Conservation (phyloP, 805 yeast genomes). For the Isabelozyma pseudorhagii region DNA sequence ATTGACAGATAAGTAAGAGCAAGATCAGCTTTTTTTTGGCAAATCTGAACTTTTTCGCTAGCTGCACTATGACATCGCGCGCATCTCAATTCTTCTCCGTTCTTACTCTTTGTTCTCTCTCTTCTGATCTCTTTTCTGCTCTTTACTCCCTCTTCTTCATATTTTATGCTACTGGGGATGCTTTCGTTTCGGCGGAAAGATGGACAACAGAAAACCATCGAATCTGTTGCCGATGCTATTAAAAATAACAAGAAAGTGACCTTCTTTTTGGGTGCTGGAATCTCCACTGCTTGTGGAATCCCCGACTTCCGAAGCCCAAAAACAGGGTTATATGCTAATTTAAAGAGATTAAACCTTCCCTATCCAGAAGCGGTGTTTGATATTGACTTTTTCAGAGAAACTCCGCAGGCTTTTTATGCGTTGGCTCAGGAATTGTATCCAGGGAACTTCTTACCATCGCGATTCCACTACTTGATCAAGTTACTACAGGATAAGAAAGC, state of each 20-base stretch:
- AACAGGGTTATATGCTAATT: conserved; percentile 83
- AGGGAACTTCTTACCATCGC: conserved; percentile 79
- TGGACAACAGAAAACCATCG: conserved; percentile 11
- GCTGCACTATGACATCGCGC: neutral
- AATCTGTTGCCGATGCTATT: conserved; percentile 30
- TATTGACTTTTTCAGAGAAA: conserved; percentile 69
- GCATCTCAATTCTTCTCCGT: no score
- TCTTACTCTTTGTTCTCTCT: no score
- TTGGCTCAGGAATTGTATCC: conserved; percentile 86
- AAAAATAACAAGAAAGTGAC: conserved; percentile 45
- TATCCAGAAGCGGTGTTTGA: conserved; percentile 96
- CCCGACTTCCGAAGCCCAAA: conserved; percentile 93
- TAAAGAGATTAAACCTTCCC: conserved; percentile 71
- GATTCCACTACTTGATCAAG: conserved; percentile 71
- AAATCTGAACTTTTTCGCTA: neutral
- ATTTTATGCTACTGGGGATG: neutral
- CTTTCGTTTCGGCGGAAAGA: neutral
- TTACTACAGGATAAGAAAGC: conserved; percentile 61
- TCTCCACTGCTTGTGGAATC: conserved; percentile 89
- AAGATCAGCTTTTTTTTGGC: neutral
- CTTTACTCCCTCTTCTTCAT: neutral
- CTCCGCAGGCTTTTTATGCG: conserved; percentile 82
- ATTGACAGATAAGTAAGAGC: neutral
- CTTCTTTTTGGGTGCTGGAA: conserved; percentile 88
- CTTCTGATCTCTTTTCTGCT: neutral